A percentile compares a stretch with the other conserved stretches of the same genome.
Evolutionary conservation across 345 rosid species (phyloP).

Genomic region (Ailanthus altissimus): DNA sequence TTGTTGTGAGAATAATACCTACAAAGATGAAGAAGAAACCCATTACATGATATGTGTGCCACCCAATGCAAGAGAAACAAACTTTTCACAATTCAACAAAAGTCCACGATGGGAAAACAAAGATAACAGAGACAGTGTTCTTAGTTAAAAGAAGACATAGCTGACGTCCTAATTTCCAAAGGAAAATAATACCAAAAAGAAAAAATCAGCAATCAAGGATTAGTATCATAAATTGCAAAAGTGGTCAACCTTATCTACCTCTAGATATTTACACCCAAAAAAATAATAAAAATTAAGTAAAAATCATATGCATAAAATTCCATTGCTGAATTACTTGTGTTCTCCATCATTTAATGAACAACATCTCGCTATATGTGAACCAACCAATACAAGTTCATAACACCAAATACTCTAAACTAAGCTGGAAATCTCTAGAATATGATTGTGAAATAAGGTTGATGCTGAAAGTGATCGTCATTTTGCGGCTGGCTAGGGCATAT

Average conservation of each 20-base stretch:
- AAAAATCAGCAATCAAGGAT: no score
- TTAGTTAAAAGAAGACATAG: no score
- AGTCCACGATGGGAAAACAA: background rate
- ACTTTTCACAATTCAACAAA: background rate
- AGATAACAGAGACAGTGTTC: background rate
- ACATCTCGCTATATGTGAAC: background rate
- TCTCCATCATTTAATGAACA: no score
- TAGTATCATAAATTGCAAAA: background rate
- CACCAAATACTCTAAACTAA: background rate
- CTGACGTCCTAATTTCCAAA: background rate
- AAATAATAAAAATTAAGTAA: background rate
- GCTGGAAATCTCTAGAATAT: background rate
- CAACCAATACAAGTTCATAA: background rate
- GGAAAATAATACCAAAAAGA: background rate
- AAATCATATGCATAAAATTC: background rate
- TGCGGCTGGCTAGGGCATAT: background rate
- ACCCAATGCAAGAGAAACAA: background rate
- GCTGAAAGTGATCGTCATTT: background rate
- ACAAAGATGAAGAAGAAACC: slow-evolving; percentile 15
- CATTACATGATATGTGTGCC: slow-evolving; percentile 9
- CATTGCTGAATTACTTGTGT: background rate
- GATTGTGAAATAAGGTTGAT: background rate
- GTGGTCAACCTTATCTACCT: background rate
- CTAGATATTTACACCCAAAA: background rate
- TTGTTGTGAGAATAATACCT: slow-evolving; percentile 83